Percentiles rank a stretch among this genome's conserved stretches.
phyloP scores from a whole-genome alignment of 1,284 basidiomycete species.

The Veloboletus limbatus region DNA sequence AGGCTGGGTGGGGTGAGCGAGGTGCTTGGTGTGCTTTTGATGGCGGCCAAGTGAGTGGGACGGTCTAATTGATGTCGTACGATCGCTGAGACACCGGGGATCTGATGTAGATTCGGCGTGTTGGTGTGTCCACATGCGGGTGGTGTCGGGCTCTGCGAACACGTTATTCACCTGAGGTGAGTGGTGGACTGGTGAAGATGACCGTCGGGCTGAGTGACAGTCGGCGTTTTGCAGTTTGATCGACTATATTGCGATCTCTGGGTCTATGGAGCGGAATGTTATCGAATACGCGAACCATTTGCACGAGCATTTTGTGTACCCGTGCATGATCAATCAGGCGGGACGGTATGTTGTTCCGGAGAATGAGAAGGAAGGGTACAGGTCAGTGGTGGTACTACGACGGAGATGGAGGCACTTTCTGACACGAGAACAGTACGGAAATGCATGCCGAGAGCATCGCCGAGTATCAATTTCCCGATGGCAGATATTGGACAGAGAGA shows the following conservation, averaged over 20 bases:
- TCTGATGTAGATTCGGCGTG: conserved; percentile 64
- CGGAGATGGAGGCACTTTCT: conserved; percentile 7
- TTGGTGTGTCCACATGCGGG: conserved; percentile 93
- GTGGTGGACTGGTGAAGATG: conserved; percentile 12
- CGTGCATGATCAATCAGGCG: conserved; percentile 79
- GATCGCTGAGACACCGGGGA: background rate
- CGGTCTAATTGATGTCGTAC: background rate
- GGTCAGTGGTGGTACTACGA: conserved; percentile 36
- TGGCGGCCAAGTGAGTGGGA: conserved; percentile 77
- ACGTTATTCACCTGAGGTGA: conserved; percentile 82
- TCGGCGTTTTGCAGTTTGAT: conserved; percentile 54
- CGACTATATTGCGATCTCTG: conserved; percentile 89
- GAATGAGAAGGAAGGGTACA: conserved; percentile 66
- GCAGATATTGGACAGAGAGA: conserved; percentile 56
- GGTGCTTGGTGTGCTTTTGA: conserved; percentile 84
- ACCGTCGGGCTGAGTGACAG: background rate
- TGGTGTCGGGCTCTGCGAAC: conserved; percentile 92
- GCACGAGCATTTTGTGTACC: conserved; percentile 88
- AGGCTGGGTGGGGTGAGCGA: conserved; percentile 90
- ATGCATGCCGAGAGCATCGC: conserved; percentile 69
- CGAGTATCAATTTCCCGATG: conserved; percentile 71
- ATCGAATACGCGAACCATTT: conserved; percentile 86
- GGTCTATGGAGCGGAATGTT: conserved; percentile 89
- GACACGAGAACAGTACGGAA: conserved; percentile 55
- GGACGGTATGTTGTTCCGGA: conserved; percentile 83